Conservation (phyloP, 2,329 filamentous ascomycete species). For the Fusarium sp. region DNA sequence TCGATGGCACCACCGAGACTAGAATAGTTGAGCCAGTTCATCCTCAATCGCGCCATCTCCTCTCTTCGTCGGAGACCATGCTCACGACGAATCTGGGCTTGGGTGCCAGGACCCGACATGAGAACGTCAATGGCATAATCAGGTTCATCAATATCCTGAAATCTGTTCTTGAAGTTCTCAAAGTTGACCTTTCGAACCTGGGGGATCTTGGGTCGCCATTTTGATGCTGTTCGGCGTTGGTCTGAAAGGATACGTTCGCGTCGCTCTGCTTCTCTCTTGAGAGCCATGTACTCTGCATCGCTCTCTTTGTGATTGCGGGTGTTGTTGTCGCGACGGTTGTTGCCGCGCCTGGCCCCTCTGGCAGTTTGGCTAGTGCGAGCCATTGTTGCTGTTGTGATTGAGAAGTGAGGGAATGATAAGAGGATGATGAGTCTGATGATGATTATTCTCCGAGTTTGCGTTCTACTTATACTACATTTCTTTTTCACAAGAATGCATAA, state of each 20-base stretch:
- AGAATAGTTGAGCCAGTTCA: conserved; percentile 46
- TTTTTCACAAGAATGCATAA: background rate
- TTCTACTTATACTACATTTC: conserved; percentile 4
- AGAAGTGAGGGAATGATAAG: background rate
- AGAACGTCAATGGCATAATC: conserved; percentile 58
- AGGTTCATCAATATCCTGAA: conserved; percentile 51
- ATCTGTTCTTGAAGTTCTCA: conserved; percentile 60
- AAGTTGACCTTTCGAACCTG: conserved; percentile 57
- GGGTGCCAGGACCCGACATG: conserved; percentile 51
- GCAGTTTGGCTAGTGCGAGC: conserved; percentile 26
- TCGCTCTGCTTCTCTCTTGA: conserved; percentile 54
- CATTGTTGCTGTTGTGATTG: conserved; percentile 22
- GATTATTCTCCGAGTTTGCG: background rate
- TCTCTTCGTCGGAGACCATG: conserved; percentile 53
- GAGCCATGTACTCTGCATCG: conserved; percentile 48
- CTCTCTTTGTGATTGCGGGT: conserved; percentile 43
- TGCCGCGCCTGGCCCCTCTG: conserved; percentile 12
- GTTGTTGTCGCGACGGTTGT: conserved; percentile 18
- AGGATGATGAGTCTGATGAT: background rate
- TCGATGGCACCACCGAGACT: background rate
- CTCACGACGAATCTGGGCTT: conserved; percentile 56
- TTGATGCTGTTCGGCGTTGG: conserved; percentile 52
- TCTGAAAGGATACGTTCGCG: conserved; percentile 54
- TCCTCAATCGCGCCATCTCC: conserved; percentile 52
- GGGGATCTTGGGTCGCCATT: conserved; percentile 58